phyloP scores from a whole-genome alignment of 495 filamentous ascomycete genomes.

The Oidiodendron maius region DNA sequence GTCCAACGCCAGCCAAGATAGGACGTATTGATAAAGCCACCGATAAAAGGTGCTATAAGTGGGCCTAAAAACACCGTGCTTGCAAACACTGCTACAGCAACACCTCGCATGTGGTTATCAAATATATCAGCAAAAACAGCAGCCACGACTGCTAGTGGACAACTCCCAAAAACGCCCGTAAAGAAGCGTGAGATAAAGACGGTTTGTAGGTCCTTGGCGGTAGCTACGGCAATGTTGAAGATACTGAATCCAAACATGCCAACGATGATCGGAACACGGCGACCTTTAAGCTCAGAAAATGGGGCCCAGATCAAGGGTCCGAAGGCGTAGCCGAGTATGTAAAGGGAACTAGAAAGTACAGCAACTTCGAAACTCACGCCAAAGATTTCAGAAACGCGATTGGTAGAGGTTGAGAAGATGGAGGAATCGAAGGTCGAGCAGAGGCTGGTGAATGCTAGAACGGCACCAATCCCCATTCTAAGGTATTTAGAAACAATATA shows the following conservation, averaged over 20 bases:
- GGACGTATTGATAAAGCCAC: conserved; percentile 61
- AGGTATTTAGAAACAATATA: too few relatives aligned
- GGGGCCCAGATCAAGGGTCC: conserved; percentile 73
- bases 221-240: conserved; percentile 60
- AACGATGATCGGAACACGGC: conserved; percentile 49
- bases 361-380: conserved; percentile 29
- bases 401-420: conserved; percentile 6
- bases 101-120: conserved; percentile 62
- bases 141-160: conserved; percentile 66
- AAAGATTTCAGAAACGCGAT: conserved; percentile 7
- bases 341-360: conserved; percentile 50
- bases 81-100: conserved; percentile 73
- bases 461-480: too few relatives aligned
- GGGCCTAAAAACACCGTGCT: conserved; percentile 65
- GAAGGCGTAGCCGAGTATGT: conserved; percentile 66
- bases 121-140: conserved; percentile 65
- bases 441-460: conserved; percentile 52
- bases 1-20: conserved; percentile 65
- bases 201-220: conserved; percentile 65
- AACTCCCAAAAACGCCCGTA: conserved; percentile 60
- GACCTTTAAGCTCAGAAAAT: conserved; percentile 58
- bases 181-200: conserved; percentile 69
- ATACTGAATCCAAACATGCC: conserved; percentile 61
- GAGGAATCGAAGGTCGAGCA: conserved; percentile 18
- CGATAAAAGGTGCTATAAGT: conserved; percentile 63